These are phyloP conservation scores for Nicotiana rustica DNA, from an alignment of 305 asterid genomes.

Conservation along the genomic window DNA sequence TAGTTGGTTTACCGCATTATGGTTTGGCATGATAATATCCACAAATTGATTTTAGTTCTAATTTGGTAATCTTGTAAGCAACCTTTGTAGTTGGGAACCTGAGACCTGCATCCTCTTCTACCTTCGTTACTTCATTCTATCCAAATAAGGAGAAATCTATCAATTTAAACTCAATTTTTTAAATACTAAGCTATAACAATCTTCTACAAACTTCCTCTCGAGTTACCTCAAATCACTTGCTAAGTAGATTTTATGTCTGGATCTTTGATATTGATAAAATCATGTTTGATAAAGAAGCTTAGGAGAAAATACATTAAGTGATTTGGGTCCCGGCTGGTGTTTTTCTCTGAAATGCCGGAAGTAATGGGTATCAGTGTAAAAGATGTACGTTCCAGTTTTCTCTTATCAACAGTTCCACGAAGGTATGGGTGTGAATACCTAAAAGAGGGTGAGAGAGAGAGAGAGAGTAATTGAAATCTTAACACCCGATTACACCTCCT, in stretches of 20 bases:
- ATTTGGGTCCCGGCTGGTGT: neutral
- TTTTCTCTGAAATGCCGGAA: neutral
- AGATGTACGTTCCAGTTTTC: constrained; percentile 11
- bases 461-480: neutral
- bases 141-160: constrained; percentile 7
- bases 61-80: neutral
- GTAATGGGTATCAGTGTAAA: neutral
- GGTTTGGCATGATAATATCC: constrained; percentile 14
- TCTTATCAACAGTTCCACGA: neutral
- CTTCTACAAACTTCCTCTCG: neutral
- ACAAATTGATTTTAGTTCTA: constrained; percentile 7
- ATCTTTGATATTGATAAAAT: constrained; percentile 11
- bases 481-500: neutral
- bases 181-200: neutral
- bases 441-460: neutral
- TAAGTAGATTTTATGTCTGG: neutral
- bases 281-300: neutral
- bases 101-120: neutral
- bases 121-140: neutral
- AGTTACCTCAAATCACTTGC: neutral
- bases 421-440: neutral
- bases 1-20: neutral
- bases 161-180: neutral
- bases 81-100: constrained; percentile 3
- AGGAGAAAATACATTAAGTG: neutral